Conservation (phyloP, 306 rosid species). For the Canavalia gladiata region DNA sequence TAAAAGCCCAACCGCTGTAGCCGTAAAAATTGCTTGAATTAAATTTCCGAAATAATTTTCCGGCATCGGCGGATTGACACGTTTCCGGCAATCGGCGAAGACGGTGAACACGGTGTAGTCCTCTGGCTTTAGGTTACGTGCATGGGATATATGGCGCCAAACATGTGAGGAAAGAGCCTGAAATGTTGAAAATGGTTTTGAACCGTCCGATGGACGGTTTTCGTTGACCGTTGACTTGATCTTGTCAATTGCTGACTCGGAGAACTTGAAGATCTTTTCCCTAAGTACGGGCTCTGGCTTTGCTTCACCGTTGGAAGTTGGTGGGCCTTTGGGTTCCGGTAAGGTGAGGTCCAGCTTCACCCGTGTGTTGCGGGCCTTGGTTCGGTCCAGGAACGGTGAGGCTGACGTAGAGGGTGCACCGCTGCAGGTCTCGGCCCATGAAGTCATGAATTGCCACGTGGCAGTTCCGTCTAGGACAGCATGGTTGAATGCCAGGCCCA, state of each 20-base stretch:
- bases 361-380: slow-evolving; percentile 81
- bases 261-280: slow-evolving; percentile 84
- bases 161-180: slow-evolving; percentile 84
- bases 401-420: slow-evolving; percentile 63
- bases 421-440: slow-evolving; percentile 84
- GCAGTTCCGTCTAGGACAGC: slow-evolving; percentile 87
- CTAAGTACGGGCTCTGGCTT: slow-evolving; percentile 55
- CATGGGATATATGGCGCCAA: slow-evolving; percentile 87
- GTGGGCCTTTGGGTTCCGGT: slow-evolving; percentile 65
- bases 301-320: slow-evolving; percentile 50
- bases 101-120: slow-evolving; percentile 94
- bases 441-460: slow-evolving; percentile 96
- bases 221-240: slow-evolving; percentile 76
- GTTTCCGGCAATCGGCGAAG: slow-evolving; percentile 87
- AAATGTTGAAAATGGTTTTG: slow-evolving; percentile 91
- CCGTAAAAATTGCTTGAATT: slow-evolving; percentile 88
- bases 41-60: slow-evolving; percentile 89
- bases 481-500: slow-evolving; percentile 94
- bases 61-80: slow-evolving; percentile 91
- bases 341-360: slow-evolving; percentile 79
- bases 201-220: slow-evolving; percentile 59
- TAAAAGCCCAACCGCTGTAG: slow-evolving; percentile 69
- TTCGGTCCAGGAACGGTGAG: slow-evolving; percentile 77
- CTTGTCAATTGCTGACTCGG: slow-evolving; percentile 76
- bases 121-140: slow-evolving; percentile 84